Base-by-base conservation (phyloP, 2,329 filamentous ascomycete genomes). In the Ceratocystiopsis brevicomis region DNA sequence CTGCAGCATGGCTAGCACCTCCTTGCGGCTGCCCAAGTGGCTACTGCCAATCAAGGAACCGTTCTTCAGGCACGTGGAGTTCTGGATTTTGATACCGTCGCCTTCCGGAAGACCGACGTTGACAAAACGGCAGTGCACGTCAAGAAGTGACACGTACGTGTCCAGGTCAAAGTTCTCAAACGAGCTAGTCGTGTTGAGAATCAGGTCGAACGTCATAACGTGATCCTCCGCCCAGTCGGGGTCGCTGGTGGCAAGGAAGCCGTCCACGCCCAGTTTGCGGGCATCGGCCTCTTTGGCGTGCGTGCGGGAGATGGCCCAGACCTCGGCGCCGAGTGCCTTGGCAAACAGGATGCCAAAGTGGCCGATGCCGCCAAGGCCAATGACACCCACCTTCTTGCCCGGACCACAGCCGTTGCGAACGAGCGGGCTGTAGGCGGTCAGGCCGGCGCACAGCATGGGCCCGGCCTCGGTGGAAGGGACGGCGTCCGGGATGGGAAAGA, bases 391-490 rank as follows among this genome's bases (percentile, higher is more conserved):
- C 63, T 83, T 84, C 66, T 82, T 84, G 48, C 84, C 83, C 1
- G 80, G 80, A 0, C 81, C 81, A 47, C 71, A 70, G 18, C 81
- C 81, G 54, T 86, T 77, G 40, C 83, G 72, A 49, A 82, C 77
- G 14, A 93, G 68, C 1, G 85, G 84, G 47, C 73, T 80, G 64
- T 77, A 92, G 46, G 76, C 76, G 4, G 85, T 92, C 50, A 92
- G 68, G 49, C 85, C 85, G 37, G 82, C 85, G 60, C 85, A 92
- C 51, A 90, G 69, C 80, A 87, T 85, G 11, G 81, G 81, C 2
- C 82, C 84, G 1, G 78, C 81, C 41, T 77, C 61, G 44, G 63
- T 59, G 50, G 67, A 71, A 11, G 65, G 53, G 39, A 92, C 69
- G 42, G 67, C 73, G 32, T 86, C 81, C 34, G 84, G 85, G 49